These are phyloP conservation scores for Globisporangium takayamanum DNA, from an alignment of 352 stramenopile species.

Conservation along the genomic window DNA sequence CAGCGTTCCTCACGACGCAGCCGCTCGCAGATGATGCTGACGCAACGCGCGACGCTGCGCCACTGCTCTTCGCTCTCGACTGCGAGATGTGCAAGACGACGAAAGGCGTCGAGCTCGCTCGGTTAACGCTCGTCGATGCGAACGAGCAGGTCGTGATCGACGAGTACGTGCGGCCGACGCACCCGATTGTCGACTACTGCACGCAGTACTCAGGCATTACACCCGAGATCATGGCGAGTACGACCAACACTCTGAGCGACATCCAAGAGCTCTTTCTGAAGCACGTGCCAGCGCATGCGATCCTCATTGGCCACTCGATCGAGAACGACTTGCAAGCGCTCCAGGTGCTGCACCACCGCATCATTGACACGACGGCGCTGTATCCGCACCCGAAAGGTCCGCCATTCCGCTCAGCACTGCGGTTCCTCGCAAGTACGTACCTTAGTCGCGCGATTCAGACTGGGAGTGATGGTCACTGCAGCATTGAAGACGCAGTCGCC, in stretches of 20 bases:
- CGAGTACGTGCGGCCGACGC: conserved; percentile 72
- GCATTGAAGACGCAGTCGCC: conserved; percentile 71
- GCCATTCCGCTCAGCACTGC: conserved; percentile 69
- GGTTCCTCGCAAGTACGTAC: conserved; percentile 68
- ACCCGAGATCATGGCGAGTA: conserved; percentile 67
- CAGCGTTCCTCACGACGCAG: conserved; percentile 39
- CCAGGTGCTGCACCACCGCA: conserved; percentile 54
- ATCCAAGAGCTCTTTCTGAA: conserved; percentile 59
- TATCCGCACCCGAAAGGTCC: conserved; percentile 78
- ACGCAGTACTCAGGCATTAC: conserved; percentile 86
- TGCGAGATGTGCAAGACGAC: conserved; percentile 87
- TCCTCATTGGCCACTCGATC: conserved; percentile 85
- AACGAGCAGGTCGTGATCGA: conserved; percentile 66
- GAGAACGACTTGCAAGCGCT: conserved; percentile 82
- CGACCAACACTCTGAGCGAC: conserved; percentile 48
- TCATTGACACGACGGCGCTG: conserved; percentile 79
- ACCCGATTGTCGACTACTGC: conserved; percentile 84
- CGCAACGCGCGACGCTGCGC: conserved; percentile 24
- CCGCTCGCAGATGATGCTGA: conserved; percentile 19
- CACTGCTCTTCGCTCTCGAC: conserved; percentile 70
- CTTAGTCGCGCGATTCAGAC: conserved; percentile 72
- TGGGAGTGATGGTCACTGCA: conserved; percentile 66
- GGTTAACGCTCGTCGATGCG: conserved; percentile 66
- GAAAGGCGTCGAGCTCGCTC: conserved; percentile 77
- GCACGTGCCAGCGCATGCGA: conserved; percentile 56